Evolutionary conservation across 208 protist genomes (phyloP).

Genomic region (Crithidia bombi): DNA sequence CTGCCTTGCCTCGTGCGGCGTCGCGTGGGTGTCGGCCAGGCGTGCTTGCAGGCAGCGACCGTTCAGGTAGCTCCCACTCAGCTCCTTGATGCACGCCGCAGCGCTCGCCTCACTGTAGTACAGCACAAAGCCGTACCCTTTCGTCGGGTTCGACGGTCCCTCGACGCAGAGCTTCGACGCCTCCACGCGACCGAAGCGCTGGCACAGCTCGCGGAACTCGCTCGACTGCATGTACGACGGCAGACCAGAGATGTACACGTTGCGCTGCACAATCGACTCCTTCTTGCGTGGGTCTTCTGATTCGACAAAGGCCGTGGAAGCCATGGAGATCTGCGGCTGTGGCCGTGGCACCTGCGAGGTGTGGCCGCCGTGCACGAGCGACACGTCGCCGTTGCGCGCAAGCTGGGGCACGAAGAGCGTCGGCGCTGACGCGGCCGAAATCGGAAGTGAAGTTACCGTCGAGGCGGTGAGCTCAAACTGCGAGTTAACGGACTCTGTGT

Average conservation of each 20-base stretch:
- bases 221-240: slow-evolving; percentile 44
- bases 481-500: background rate
- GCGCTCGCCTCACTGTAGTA: slow-evolving; percentile 61
- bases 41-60: slow-evolving; percentile 56
- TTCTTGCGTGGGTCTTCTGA: background rate
- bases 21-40: slow-evolving; percentile 51
- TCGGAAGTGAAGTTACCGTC: background rate
- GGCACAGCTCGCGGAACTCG: slow-evolving; percentile 71
- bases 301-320: background rate
- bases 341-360: background rate
- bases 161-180: slow-evolving; percentile 68
- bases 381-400: background rate
- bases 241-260: slow-evolving; percentile 81
- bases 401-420: background rate
- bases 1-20: slow-evolving; percentile 34
- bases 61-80: slow-evolving; percentile 43
- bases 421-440: background rate
- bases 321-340: background rate
- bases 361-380: background rate
- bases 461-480: background rate
- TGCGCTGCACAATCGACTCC: slow-evolving; percentile 37
- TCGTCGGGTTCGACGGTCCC: slow-evolving; percentile 40
- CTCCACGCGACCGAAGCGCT: slow-evolving; percentile 65
- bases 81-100: slow-evolving; percentile 45
- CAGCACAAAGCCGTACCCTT: slow-evolving; percentile 75